Evolutionary conservation across 805 yeast genomes (phyloP), one percentile per base, ranked within the genome.

Genomic region (Kodamaea kaohsiungensis): DNA sequence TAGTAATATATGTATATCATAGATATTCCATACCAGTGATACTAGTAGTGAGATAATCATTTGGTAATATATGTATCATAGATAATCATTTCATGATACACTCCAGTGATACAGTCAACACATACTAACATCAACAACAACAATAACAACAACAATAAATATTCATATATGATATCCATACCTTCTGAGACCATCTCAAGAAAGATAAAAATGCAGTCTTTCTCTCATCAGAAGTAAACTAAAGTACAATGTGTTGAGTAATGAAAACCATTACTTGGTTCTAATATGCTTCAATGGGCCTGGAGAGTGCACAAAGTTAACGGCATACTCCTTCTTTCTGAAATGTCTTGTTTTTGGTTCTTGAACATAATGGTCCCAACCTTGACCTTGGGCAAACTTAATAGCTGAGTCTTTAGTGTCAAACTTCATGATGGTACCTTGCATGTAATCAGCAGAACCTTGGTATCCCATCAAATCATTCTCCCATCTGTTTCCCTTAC

Each of bases 381-480:
- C 96, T 69, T 89, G 93, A 56, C 89, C 86, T 60, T 84, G 81
- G 9, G 96, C 96, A 70, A 89, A 89, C 54, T 81, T 80, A 55
- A 87, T 76, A 37, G 96, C 96, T 42, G 89, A 82, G 48, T 89
- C 93, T 70, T 83, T 85, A 50, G 85, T 76, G 65, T 84, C 87
- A 68, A 89, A 89, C 67, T 85, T 84, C 77, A 89, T 71, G 66
- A 81, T 81, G 7, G 93, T 86, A 15, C 87, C 91, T 73, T 89
- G 88, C 88, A 90, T 86, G 72, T 84, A 86, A 69, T 89, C 96
- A 38, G 88, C 83, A 46, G 88, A 78, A 46, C 89, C 82, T 64
- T 88, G 92, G 77, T 88, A 89, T 22, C 96, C 96, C 71, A 89
- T 89, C 67, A 89, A 77, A 68, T 88, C 93, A 71, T 89, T 89